A percentile compares a stretch with the other conserved stretches of the same genome.
These are phyloP conservation scores for Dunaliella sp. DNA, from an alignment of 139 green algal genomes.

Conservation along the genomic window DNA sequence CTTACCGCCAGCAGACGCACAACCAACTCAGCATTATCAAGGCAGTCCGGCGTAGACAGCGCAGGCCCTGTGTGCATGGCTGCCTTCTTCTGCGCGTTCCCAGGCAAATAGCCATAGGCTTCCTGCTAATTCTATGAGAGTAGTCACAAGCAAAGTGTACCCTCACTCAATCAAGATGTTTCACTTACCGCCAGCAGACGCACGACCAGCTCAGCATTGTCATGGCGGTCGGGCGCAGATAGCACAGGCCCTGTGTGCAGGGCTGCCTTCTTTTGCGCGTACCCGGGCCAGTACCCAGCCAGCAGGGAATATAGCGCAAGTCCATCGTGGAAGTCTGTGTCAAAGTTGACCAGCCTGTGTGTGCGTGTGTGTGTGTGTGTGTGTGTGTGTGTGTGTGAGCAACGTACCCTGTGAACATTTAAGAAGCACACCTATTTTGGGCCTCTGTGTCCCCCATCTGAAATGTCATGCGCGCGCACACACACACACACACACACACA, in stretches of 20 bases:
- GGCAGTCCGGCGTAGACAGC: too few species aligned
- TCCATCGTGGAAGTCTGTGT: conserved; percentile 52
- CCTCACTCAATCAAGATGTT: too few species aligned
- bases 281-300: conserved; percentile 59
- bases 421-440: too few species aligned
- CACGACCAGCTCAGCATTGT: conserved; percentile 59
- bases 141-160: too few species aligned
- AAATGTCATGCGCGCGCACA: too few species aligned
- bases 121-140: too few species aligned
- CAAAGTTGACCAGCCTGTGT: conserved; percentile 52
- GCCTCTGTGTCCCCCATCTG: too few species aligned
- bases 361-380: too few species aligned
- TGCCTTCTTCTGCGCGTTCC: too few species aligned
- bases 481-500: too few species aligned
- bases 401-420: too few species aligned
- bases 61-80: not conserved
- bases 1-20: conserved; percentile 22
- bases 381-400: too few species aligned
- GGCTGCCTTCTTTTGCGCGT: not conserved
- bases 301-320: conserved; percentile 63
- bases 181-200: conserved; percentile 9
- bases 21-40: conserved; percentile 24
- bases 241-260: conserved; percentile 17
- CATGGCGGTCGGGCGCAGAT: conserved; percentile 9
- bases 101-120: not conserved